Base-by-base conservation (phyloP, 129 eudicot species). In the Pulicaria dysenterica region DNA sequence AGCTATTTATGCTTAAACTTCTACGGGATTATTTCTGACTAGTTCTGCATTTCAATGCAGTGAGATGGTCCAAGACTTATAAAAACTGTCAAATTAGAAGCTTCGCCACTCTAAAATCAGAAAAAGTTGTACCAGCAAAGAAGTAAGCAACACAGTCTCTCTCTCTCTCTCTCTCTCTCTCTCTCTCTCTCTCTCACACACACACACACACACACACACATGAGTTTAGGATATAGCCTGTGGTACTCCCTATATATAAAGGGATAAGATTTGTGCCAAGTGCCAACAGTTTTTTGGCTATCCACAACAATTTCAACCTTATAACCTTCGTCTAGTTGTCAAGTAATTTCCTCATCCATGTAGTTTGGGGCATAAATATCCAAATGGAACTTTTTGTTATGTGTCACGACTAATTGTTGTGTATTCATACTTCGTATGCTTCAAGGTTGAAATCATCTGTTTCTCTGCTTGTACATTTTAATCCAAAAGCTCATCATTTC, bases 81-180 rank as follows among this genome's bases (percentile, higher is more conserved):
- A 13, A 43, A 62, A 70, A 63, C 47, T 78, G 58, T 65, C 78
- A 82, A 2, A 16, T 77, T 36, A 83, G 98, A 82, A 79, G 87
- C 76, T 90, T 83, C 67, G 88, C 92, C n/a, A 75, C 90, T 40
- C 75, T 81, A 14, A 90, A 85, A 44, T 83, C 98, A 67, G 85
- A 70, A 60, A 90, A 84, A 60, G 59, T 85, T 77, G 79, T 75
- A 77, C 83, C 85, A 8, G 66, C 69, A 58, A 90, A 84, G 64
- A 93, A 86, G 97, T 94, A 73, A 82, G 82, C 63, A 44, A 1
- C 19, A 24, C 31, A 24, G 31, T 24, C 31, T 42, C 66, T 62
- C 13, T 76, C 78, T 56, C 51, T 59, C 49, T 6, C 45, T 3
- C 15, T 60, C 13, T 4, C 3, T 46, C 3, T 46, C 9, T 3